Percentiles rank a stretch among this genome's conserved stretches.
Conservation (phyloP, 106 monocot genomes). For the Gastrodia elata region DNA sequence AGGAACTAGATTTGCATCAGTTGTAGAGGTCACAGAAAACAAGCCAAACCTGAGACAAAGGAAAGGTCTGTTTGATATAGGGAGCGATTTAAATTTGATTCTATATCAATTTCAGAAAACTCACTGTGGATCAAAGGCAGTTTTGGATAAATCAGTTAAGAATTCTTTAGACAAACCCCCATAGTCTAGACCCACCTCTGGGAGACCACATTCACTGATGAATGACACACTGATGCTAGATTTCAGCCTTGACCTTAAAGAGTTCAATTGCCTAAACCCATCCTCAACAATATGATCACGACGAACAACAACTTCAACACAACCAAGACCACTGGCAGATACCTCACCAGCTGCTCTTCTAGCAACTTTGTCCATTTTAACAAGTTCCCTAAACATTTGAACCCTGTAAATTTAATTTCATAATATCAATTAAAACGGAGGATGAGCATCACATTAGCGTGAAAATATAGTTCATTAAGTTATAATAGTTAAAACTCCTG, state of each 20-base stretch:
- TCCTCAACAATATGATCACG: constrained; percentile 86
- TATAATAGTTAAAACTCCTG: not conserved
- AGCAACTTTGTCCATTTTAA: constrained; percentile 65
- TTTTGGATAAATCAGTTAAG: constrained; percentile 73
- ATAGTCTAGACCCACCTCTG: constrained; percentile 91
- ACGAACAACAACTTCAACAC: constrained; percentile 63
- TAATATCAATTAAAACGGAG: not conserved
- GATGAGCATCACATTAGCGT: not conserved
- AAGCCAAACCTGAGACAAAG: constrained; percentile 55
- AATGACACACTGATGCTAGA: constrained; percentile 83
- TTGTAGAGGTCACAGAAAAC: constrained; percentile 56
- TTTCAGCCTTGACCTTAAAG: constrained; percentile 63
- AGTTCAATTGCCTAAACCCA: constrained; percentile 74
- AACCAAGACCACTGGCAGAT: constrained; percentile 41
- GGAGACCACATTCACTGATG: constrained; percentile 79
- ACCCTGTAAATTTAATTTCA: constrained; percentile 36
- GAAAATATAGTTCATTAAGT: not conserved
- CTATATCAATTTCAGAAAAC: not conserved
- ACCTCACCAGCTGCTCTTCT: constrained; percentile 56
- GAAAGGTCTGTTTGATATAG: constrained; percentile 2
- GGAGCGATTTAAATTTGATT: not conserved
- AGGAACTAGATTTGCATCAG: constrained; percentile 66
- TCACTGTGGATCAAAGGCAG: constrained; percentile 80
- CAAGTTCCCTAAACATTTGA: constrained; percentile 84
- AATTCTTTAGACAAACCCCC: constrained; percentile 96